Evolutionary conservation across 2,329 filamentous ascomycete species (phyloP), one percentile per base, ranked within the genome.

Genomic region (Aspergillus sp.): DNA sequence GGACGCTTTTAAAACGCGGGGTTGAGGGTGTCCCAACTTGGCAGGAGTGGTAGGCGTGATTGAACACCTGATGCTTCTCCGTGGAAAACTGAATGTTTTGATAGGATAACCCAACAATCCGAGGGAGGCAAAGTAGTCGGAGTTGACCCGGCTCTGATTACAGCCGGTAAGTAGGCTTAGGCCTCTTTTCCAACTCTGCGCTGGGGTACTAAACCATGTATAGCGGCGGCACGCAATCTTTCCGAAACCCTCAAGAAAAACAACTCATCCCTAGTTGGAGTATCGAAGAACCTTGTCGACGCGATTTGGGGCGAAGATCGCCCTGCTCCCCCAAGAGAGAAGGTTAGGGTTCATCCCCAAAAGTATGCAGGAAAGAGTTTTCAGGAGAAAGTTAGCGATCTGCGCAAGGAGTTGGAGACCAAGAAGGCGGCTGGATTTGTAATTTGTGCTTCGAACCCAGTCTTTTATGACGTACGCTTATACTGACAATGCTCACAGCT

Each of bases 1-100:
- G 95, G 95, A 82, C 86, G 54, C 83, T 99, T 46, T 82, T 99
- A 64, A 99, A 97, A 81, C 92, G 96, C 72, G 95, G 95, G 6
- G 83, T 97, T 52, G 91, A 95, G 73, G 92, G 96, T 77, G 93
- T 97, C 9, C 94, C 92, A 1, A 98, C 94, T 0, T 99, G 95
- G 91, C 92, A 97, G 75, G 95, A 98, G 77, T 99, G 95, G 95
- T 88, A 89, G 59, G 70, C 17, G 7, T 55, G 31, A 23, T 43
- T 56, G 34, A 64, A 50, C 30, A 23, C n/a, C 9, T 34, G 25
- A 28, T 7, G 45, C 1, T 45, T 54, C 5, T 22, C 46, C 1
- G 17, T 50, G 23, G 13, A n/a, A 53, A 22, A 59, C 61, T 70
- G 60, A 72, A 28, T 43, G 22, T 38, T 17, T 53, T 55, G 43